Conservation (phyloP, 2,329 filamentous ascomycete species). For the Waltergamsia citrina region DNA sequence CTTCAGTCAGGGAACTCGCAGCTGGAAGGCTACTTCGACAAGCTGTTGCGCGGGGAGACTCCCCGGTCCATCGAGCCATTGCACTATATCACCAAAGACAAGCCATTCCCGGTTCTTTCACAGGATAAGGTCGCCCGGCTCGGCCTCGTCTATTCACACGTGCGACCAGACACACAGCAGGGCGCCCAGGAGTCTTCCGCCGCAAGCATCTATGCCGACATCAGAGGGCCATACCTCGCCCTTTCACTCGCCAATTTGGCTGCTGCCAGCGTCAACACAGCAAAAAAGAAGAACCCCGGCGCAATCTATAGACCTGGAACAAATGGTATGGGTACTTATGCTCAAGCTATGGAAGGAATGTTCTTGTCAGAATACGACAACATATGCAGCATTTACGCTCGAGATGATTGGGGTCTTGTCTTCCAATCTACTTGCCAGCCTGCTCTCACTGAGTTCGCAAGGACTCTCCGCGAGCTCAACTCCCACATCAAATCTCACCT, state of each 20-base stretch:
- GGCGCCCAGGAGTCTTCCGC: constrained; percentile 55
- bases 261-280: constrained; percentile 73
- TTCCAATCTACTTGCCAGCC: constrained; percentile 72
- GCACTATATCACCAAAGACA: constrained; percentile 85
- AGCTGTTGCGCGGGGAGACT: constrained; percentile 65
- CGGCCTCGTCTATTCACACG: constrained; percentile 68
- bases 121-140: constrained; percentile 69
- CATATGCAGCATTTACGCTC: constrained; percentile 75
- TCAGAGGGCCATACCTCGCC: constrained; percentile 79
- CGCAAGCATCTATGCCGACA: constrained; percentile 76
- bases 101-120: constrained; percentile 71
- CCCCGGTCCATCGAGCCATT: constrained; percentile 77
- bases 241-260: constrained; percentile 77
- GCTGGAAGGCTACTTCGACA: constrained; percentile 76
- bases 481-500: constrained; percentile 79
- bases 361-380: constrained; percentile 87
- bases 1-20: constrained; percentile 73
- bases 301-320: constrained; percentile 81
- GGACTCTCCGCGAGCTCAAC: constrained; percentile 83
- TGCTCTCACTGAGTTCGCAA: constrained; percentile 71
- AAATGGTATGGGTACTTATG: constrained; percentile 86
- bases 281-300: constrained; percentile 72
- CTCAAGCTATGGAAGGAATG: constrained; percentile 76
- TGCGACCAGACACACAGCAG: constrained; percentile 50
- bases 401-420: constrained; percentile 74